Evolutionary conservation across 495 filamentous ascomycete species (phyloP).

Genomic region (Amphirosellinia nigrospora): DNA sequence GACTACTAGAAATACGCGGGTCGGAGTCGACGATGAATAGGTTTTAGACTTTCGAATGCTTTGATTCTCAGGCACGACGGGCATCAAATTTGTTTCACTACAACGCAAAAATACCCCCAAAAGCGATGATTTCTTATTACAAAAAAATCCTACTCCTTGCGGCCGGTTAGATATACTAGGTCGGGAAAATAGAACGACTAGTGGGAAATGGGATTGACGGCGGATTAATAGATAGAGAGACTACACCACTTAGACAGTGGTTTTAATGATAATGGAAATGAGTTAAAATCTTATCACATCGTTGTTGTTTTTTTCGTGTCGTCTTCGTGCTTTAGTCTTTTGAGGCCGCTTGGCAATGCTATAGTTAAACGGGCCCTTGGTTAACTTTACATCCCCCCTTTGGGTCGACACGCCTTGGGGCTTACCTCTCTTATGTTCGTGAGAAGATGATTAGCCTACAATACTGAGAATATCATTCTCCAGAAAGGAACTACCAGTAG

Average conservation of each 20-base stretch:
- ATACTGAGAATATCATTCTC: neutral
- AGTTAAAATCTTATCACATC: neutral
- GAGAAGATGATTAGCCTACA: neutral
- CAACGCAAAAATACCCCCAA: conserved; percentile 22
- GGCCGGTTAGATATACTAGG: neutral
- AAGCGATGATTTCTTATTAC: conserved; percentile 16
- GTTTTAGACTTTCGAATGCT: neutral
- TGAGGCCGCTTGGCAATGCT: neutral
- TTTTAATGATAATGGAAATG: conserved; percentile 14
- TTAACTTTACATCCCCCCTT: neutral
- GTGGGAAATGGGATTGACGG: neutral
- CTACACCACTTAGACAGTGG: neutral
- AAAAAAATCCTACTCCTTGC: neutral
- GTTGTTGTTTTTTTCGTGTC: neutral
- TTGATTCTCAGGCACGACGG: neutral
- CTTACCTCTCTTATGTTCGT: too few relatives aligned
- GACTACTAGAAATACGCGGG: neutral
- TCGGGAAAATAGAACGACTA: conserved; percentile 2
- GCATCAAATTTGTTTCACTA: neutral
- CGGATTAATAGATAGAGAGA: neutral
- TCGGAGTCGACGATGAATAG: neutral
- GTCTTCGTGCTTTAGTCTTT: neutral
- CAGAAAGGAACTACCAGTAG: neutral
- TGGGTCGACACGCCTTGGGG: too few relatives aligned
- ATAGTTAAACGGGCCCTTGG: neutral